These are phyloP conservation scores for Geotrichum aggregatum DNA, from an alignment of 1,139 yeast species.

Conservation along the genomic window DNA sequence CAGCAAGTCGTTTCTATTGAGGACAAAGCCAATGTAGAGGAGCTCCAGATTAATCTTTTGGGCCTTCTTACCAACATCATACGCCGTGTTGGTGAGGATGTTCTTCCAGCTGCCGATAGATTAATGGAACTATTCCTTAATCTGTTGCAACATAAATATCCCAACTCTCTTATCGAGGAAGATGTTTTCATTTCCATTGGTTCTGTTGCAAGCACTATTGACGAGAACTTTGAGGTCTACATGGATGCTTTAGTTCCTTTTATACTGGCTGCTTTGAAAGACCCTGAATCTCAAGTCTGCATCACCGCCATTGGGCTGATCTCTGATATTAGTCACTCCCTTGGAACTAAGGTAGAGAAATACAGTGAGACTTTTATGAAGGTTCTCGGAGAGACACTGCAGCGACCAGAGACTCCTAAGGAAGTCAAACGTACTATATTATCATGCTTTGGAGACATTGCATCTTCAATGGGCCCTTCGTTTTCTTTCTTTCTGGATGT, in stretches of 20 bases:
- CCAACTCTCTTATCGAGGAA: conserved; percentile 82
- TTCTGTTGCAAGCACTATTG: conserved; percentile 79
- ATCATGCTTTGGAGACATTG: conserved; percentile 96
- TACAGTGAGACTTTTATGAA: conserved; percentile 80
- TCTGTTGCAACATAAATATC: conserved; percentile 54
- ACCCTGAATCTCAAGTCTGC: conserved; percentile 78
- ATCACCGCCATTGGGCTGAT: conserved; percentile 89
- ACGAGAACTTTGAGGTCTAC: conserved; percentile 64
- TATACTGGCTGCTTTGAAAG: conserved; percentile 69
- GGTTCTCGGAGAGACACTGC: conserved; percentile 68
- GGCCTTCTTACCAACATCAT: conserved; percentile 85
- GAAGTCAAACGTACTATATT: conserved; percentile 83
- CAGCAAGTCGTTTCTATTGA: conserved; percentile 49
- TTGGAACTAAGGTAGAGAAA: conserved; percentile 67
- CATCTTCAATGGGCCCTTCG: conserved; percentile 73
- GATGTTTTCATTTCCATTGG: conserved; percentile 90
- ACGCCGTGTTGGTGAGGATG: conserved; percentile 71
- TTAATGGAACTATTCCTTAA: conserved; percentile 80
- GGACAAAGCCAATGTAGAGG: conserved; percentile 75
- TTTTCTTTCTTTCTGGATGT: conserved; percentile 73
- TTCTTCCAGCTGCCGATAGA: conserved; percentile 66
- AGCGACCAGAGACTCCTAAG: conserved; percentile 61
- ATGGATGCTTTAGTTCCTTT: conserved; percentile 80
- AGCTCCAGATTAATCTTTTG: conserved; percentile 79
- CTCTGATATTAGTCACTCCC: conserved; percentile 93